Percentiles rank a stretch among this genome's conserved stretches.
Evolutionary conservation across 371 early-diverging fungal species (phyloP).

Genomic region (Parasitella parasitica): DNA sequence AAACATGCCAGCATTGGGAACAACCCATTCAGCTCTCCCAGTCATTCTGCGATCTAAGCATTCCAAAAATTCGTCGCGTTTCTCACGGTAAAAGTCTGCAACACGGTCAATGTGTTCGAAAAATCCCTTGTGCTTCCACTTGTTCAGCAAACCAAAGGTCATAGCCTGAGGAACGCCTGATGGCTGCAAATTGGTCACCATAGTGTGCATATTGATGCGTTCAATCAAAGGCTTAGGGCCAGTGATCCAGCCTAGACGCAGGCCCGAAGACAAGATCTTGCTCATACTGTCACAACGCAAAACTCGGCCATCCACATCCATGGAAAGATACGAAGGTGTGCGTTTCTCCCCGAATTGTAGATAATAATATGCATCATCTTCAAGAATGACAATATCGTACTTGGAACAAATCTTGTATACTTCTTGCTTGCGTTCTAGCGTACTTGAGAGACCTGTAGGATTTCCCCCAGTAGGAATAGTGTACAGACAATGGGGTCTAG

Average conservation of each 20-base stretch:
- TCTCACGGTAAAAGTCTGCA: constrained; percentile 59
- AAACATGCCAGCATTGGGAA: constrained; percentile 81
- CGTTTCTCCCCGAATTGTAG: constrained; percentile 48
- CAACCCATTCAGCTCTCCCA: constrained; percentile 68
- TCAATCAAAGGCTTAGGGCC: constrained; percentile 71
- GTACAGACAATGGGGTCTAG: constrained; percentile 50
- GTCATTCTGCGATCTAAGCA: constrained; percentile 55
- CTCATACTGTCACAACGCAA: constrained; percentile 84
- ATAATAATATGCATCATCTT: constrained; percentile 84
- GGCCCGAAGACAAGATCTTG: constrained; percentile 78
- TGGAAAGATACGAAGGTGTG: constrained; percentile 68
- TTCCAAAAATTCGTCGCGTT: constrained; percentile 62
- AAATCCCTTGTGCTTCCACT: constrained; percentile 73
- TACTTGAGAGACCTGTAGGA: constrained; percentile 70
- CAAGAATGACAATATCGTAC: constrained; percentile 67
- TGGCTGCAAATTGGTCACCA: constrained; percentile 73
- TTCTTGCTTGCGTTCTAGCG: constrained; percentile 59
- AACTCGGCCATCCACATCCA: constrained; percentile 81
- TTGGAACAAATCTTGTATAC: constrained; percentile 62
- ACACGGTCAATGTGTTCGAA: constrained; percentile 62
- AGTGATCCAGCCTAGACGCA: constrained; percentile 76
- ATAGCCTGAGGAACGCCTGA: constrained; percentile 74
- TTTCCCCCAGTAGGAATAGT: constrained; percentile 73
- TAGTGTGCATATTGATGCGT: constrained; percentile 70
- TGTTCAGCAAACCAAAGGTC: constrained; percentile 52